Base-by-base conservation (phyloP, 2,329 filamentous ascomycete genomes). In the Pyrenophora teres region DNA sequence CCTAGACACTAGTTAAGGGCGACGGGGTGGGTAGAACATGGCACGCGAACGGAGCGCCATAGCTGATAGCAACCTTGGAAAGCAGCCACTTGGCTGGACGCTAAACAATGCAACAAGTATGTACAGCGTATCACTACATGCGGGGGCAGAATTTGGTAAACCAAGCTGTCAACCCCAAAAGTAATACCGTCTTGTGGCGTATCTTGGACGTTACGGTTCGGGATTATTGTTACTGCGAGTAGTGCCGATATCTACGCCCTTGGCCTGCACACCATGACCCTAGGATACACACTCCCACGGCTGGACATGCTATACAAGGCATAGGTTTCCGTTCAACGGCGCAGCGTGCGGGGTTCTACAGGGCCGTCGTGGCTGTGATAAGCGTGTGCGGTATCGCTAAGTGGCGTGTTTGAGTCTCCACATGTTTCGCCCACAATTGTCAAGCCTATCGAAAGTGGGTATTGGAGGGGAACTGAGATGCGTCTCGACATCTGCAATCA, bases 271-370 rank as follows among this genome's bases (percentile, higher is more conserved):
- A 47, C 42, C 41, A 32, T 46, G 33, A 33, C 12, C 18, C 37
- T 40, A 15, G 19, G 36, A 35, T 47, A 25, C 31, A 18, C 38
- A 16, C 5, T 33, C 46, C 32, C 15, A 33, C 40, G 56, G 54
- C 41, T 60, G 50, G 54, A 57, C 54, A 50, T 62, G 42, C 54
- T 57, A 35, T 12, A 52, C 47, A 16, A n/a, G 50, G 56, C 19
- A 59, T 55, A 45, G 42, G 9, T 36, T 43, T 52, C 42, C 46
- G 37, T 32, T 35, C 35, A 47, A 55, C 43, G 46, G 48, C 35
- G 37, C 37, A 38, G 31, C 15, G 41, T 25, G 45, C 40, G 23
- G 21, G 31, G n/a, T 50, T 16, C 33, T 39, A 46, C 37, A 40
- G 41, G 30, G 48, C 15, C n/a, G 27, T 41, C 10, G 27, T 30